Evolutionary conservation across 345 rosid species (phyloP).

Genomic region (Pistacia integerrima): DNA sequence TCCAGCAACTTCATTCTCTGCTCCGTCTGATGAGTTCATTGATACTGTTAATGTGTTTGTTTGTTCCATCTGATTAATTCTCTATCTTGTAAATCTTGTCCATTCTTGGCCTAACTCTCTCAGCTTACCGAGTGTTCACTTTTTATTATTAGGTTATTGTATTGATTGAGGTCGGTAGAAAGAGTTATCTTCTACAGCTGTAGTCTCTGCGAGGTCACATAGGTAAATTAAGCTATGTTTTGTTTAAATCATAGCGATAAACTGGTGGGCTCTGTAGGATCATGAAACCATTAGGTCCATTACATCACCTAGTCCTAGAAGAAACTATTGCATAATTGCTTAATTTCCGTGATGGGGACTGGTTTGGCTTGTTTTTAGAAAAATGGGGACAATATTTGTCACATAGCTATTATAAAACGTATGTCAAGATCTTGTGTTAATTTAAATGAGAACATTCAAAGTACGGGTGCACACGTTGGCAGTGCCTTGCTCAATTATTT

Average conservation of each 20-base stretch:
- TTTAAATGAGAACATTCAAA: too few species aligned
- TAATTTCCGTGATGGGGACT: neutral
- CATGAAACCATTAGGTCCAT: neutral
- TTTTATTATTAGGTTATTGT: constrained; percentile 3
- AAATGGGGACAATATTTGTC: neutral
- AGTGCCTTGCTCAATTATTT: too few species aligned
- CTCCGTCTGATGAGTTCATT: constrained; percentile 9
- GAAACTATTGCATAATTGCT: too few species aligned
- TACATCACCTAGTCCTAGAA: neutral
- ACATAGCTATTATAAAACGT: too few species aligned
- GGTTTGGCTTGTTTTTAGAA: neutral
- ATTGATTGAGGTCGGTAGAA: constrained; percentile 11
- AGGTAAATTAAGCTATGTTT: too few species aligned
- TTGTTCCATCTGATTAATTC: neutral
- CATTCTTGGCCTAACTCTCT: constrained; percentile 16
- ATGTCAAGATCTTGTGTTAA: too few species aligned
- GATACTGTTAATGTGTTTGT: constrained; percentile 12
- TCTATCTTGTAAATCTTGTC: constrained; percentile 24
- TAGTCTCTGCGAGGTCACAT: neutral
- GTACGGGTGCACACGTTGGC: too few species aligned
- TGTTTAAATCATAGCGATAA: neutral
- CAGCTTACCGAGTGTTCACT: neutral
- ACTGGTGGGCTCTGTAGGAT: neutral
- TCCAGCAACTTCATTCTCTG: constrained; percentile 13
- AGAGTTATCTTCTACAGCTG: neutral